Percentiles rank a stretch among this genome's conserved stretches.
Conservation (phyloP, 768 basidiomycete species). For the Porphyrellus cyaneotinctus region DNA sequence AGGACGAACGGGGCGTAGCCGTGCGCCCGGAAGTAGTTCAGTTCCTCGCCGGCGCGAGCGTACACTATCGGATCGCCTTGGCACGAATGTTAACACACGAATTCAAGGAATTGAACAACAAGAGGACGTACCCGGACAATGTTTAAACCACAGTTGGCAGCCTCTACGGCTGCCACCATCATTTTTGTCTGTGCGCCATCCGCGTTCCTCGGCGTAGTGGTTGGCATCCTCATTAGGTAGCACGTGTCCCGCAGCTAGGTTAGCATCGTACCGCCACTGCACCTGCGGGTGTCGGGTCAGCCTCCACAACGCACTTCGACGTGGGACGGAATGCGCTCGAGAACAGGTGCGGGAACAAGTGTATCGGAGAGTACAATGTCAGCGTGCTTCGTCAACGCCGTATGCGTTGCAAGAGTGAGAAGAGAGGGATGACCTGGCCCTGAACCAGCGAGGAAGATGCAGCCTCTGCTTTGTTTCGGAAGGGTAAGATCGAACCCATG, state of each 20-base stretch:
- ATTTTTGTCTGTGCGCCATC: slow-evolving; percentile 93
- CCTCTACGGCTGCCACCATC: slow-evolving; percentile 88
- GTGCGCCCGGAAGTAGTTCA: slow-evolving; percentile 83
- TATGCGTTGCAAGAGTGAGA: slow-evolving; percentile 83
- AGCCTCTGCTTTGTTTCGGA: slow-evolving; percentile 40
- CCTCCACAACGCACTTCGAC: slow-evolving; percentile 74
- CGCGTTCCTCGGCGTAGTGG: too few relatives aligned
- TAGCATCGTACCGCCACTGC: too few relatives aligned
- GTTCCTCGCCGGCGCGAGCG: slow-evolving; percentile 91
- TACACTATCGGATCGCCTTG: slow-evolving; percentile 97
- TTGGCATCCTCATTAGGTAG: too few relatives aligned
- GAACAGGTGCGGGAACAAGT: slow-evolving; percentile 85
- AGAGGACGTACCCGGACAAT: slow-evolving; percentile 70
- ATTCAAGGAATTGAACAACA: slow-evolving; percentile 1
- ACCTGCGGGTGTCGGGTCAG: too few relatives aligned
- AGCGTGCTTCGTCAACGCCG: slow-evolving; percentile 71
- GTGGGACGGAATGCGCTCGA: slow-evolving; percentile 72
- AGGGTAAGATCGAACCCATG: slow-evolving; percentile 23
- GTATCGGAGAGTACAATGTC: slow-evolving; percentile 94
- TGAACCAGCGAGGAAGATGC: slow-evolving; percentile 89
- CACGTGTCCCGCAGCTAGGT: too few relatives aligned
- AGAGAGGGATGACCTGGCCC: slow-evolving; percentile 94
- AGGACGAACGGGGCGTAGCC: slow-evolving; percentile 83
- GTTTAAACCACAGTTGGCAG: slow-evolving; percentile 70
- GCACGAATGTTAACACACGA: slow-evolving; percentile 6